These are phyloP conservation scores for Candida sp. DNA, from an alignment of 1,139 yeast species.

Conservation along the genomic window DNA sequence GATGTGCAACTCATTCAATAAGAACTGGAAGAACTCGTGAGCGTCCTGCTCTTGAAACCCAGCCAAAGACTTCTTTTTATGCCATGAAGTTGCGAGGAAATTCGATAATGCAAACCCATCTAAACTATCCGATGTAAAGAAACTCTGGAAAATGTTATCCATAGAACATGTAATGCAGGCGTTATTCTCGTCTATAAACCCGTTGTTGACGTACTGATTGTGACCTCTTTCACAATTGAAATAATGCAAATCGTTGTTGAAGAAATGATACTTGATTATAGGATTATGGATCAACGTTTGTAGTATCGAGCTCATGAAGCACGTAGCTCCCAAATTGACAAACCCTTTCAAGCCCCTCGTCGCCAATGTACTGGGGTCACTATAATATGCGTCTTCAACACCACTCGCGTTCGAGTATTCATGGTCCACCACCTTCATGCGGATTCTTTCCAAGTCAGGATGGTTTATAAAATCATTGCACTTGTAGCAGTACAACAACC, in stretches of 20 bases:
- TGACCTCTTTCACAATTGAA: constrained; percentile 38
- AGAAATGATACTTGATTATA: constrained; percentile 72
- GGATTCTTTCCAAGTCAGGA: constrained; percentile 53
- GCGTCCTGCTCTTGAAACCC: constrained; percentile 99
- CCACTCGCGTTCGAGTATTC: constrained; percentile 3
- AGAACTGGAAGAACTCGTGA: constrained; percentile 94
- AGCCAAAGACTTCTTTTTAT: constrained; percentile 79
- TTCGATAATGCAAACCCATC: constrained; percentile 80
- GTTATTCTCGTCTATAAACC: constrained; percentile 37
- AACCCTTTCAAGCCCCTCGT: constrained; percentile 84
- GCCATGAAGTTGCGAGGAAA: constrained; percentile 82
- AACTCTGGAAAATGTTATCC: constrained; percentile 73
- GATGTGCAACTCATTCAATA: constrained; percentile 81
- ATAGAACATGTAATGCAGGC: constrained; percentile 86
- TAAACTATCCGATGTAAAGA: constrained; percentile 56
- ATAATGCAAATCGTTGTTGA: constrained; percentile 63
- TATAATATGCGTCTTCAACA: constrained; percentile 17
- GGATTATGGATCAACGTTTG: constrained; percentile 93
- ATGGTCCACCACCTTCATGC: constrained; percentile 32
- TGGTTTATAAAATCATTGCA: constrained; percentile 78
- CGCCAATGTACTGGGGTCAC: constrained; percentile 62
- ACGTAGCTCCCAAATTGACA: constrained; percentile 94
- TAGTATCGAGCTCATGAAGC: constrained; percentile 90
- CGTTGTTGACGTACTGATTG: constrained; percentile 22
- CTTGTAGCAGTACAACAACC: constrained; percentile 73